Base-by-base conservation (phyloP, 1,284 basidiomycete species). In the Moesziomyces antarcticus region DNA sequence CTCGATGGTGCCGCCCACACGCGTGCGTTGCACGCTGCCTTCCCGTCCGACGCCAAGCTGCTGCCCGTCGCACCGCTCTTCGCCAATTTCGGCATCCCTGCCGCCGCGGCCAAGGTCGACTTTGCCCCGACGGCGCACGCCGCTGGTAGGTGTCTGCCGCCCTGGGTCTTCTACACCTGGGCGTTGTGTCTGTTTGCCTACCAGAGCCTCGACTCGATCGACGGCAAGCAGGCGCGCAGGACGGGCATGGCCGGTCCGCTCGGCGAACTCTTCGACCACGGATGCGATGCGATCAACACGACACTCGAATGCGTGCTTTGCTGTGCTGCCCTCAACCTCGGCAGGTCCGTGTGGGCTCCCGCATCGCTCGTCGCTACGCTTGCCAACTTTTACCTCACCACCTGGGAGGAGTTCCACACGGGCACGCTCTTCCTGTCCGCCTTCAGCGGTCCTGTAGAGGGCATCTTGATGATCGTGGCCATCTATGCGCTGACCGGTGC, bases 321-420 rank as follows among this genome's bases (percentile, higher is more conserved):
- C 50, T 60, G 50, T 20, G 73, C 67, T 10, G 75, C 59, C 41
- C 89, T 97, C 50, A 95, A 96, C 76, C 87, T 98, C 10, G 93
- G 93, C 20, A 88, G 93, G 16, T 94, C 93, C 0, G 97, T 94
- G 92, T 98, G 94, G 95, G 95, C 94, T n/a, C 62, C 98, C 24
- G 89, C 91, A 1, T 91, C 91, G 0, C 91, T 96, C 83, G 87
- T 92, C 11, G 93, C 92, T 0, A 92, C 93, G 0, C 88, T 97
- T 18, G 91, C 92, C 70, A 97, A 93, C 85, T 99, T 99, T 84
- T 98, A 98, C 85, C 87, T 97, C 16, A 85, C 93, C 1, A 97
- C 94, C 5, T 98, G 96, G 96, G 96, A 99, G 82, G 96, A 99
- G 85, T 96, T 92, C 81, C 92, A 99, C 84, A 99, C 96, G 1